phyloP scores from a whole-genome alignment of 2,329 filamentous ascomycete genomes.

The Scytalidium lignicola region DNA sequence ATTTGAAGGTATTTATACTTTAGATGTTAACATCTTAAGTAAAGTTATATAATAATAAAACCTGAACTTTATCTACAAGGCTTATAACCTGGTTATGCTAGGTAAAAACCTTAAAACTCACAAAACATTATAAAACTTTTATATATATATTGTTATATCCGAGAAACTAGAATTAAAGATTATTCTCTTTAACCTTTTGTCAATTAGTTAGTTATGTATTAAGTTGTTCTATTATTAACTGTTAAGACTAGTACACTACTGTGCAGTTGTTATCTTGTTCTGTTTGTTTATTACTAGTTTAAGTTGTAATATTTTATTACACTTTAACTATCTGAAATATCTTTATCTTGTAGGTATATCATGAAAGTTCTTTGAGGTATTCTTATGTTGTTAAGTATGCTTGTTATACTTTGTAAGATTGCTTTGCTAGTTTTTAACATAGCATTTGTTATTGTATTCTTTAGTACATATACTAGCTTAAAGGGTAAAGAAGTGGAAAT shows the following conservation, averaged over 20 bases:
- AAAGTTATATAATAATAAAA: too few species aligned
- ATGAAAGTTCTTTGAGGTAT: conserved; percentile 19
- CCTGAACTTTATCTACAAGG: too few species aligned
- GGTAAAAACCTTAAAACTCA: too few species aligned
- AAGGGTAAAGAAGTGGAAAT: conserved; percentile 13
- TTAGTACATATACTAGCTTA: conserved; percentile 8
- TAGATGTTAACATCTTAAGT: too few species aligned
- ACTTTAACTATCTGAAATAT: too few species aligned
- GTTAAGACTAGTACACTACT: background rate
- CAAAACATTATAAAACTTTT: too few species aligned
- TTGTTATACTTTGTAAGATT: conserved; percentile 22
- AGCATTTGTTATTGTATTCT: conserved; percentile 21
- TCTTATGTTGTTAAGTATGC: conserved; percentile 17
- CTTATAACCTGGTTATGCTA: too few species aligned
- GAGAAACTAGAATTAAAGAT: too few species aligned
- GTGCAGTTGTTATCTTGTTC: background rate
- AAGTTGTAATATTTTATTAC: background rate
- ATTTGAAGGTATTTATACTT: too few species aligned
- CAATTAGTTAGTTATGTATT: background rate
- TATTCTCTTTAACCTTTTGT: too few species aligned
- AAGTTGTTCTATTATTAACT: background rate
- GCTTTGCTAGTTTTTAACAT: conserved; percentile 25
- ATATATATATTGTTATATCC: too few species aligned
- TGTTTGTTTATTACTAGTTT: too few species aligned
- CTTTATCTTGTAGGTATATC: background rate